Base-by-base conservation (phyloP, 805 yeast species). In the Dipodascopsis tothii region DNA sequence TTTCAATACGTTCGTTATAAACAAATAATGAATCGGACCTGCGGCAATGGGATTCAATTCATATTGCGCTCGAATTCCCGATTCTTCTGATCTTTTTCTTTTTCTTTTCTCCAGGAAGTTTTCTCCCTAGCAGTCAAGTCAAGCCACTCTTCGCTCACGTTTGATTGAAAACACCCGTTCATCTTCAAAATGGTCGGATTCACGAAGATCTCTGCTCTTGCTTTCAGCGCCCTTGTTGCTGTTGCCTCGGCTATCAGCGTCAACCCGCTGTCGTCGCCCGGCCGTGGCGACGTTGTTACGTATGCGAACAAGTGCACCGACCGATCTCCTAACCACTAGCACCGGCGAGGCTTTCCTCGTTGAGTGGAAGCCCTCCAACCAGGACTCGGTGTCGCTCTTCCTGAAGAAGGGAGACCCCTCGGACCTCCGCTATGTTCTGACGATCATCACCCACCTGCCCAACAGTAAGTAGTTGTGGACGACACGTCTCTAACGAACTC, bases 401-500 rank as follows among this genome's bases (percentile, higher is more conserved):
- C 58, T 66, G 38, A 48, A 48, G 47, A 27, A 58, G 44, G 70
- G 70, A n/a, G 46, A 54, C 36, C 37, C 67, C 36, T 43, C 44
- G 50, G 48, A 63, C 52, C 56, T 66, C 44, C 37, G 46, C 25
- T 50, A 60, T 17, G 66, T 61, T 16, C 47, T 63, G 44, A 59
- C 65, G 44, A 62, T 66, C 51, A 61, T 62, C 43, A 41, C 56
- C 46, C 41, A 53, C 41, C 45, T 64, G 39, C 45, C 58, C 40
- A 66, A 66, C 62, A 36, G 52, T 50, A 21, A 3, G 48, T 37
- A 14, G 5, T 20, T 17, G 11, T 17, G 2, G 3, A 17, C n/a
- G 6, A 7, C 19, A 11, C 5, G 25, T n/a, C 5, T 33, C 11
- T 33, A 16, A 16, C 21, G 14, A 16, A 11, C 21, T 7, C 22